These are phyloP conservation scores for Oryza brachyantha DNA, from an alignment of 176 grass and related monocot genomes.

Conservation along the genomic window DNA sequence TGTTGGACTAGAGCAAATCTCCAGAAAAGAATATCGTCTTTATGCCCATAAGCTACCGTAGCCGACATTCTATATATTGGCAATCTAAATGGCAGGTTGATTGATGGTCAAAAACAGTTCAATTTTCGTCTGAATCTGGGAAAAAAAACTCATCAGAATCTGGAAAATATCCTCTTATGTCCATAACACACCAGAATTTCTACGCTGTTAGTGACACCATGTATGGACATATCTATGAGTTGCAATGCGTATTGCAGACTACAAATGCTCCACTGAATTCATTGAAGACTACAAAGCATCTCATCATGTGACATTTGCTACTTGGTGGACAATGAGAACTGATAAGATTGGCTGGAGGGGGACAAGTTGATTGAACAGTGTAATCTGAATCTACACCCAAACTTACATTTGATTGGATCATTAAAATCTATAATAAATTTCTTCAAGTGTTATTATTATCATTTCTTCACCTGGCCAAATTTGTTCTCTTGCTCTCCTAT, in stretches of 20 bases:
- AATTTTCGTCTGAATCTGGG: too few relatives aligned
- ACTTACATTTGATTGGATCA: not conserved
- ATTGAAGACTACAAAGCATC: too few relatives aligned
- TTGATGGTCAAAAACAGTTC: too few relatives aligned
- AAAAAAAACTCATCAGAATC: too few relatives aligned
- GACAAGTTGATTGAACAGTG: not conserved
- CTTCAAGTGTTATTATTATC: not conserved
- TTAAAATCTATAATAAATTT: not conserved
- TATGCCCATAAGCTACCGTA: not conserved
- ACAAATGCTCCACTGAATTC: not conserved
- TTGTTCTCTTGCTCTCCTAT: not conserved
- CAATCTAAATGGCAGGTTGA: too few relatives aligned
- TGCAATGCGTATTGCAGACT: not conserved
- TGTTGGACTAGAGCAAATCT: too few relatives aligned
- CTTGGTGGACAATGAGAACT: constrained; percentile 12
- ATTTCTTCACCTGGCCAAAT: not conserved
- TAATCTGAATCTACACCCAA: not conserved
- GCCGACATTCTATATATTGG: not conserved
- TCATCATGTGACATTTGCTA: constrained; percentile 9
- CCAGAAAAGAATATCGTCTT: too few relatives aligned
- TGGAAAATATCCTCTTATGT: too few relatives aligned
- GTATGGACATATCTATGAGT: not conserved
- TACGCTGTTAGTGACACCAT: not conserved
- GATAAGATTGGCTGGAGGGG: not conserved
- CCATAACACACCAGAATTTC: too few relatives aligned